Base-by-base conservation (phyloP, 805 yeast genomes). In the Jamesozyma piceae region DNA sequence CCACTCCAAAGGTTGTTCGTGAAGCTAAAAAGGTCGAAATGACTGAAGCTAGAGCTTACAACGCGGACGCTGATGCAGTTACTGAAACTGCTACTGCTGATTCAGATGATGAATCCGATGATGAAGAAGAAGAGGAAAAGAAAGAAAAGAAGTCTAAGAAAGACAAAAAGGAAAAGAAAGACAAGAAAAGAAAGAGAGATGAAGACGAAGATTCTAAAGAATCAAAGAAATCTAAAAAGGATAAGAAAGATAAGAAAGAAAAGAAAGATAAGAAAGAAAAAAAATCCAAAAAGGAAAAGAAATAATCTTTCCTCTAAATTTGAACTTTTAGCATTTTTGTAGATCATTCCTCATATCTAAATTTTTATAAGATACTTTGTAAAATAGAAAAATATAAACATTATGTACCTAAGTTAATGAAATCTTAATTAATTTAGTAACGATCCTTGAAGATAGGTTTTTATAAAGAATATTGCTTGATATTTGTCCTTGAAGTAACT, bases 11-110 rank as follows among this genome's bases (percentile, higher is more conserved):
- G 71, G 79, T 86, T 52, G 79, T 77, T 47, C 84, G 82, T 65
- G 85, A 84, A 57, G 82, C 80, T 62, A 80, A 82, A 64, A 90
- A 89, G 77, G 80, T 88, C 52, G 95, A 84, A 49, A 75, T 90
- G 54, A 68, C 86, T 42, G 90, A 86, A 63, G 80, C 90, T 40
- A 74, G 82, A 65, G 84, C 90, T 45, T 92, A 92, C 71, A 92
- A 90, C 60, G 94, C 86, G 33, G 97, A 89, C 64, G 97, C 97
- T 38, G 98, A 94, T 64, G 77, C 89, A 43, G 46, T 43, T 19
- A 75, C 78, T 37, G 63, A 61, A 39, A 64, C 66, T 39, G 68
- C 52, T 9, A 55, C 55, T 42, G 54, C 64, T 47, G 66, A 66
- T 46, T 66, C 60, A 43, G 66, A 65, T 43, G 64, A 63, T 35